A percentile compares a stretch with the other conserved stretches of the same genome.
Evolutionary conservation across 2,329 filamentous ascomycete genomes (phyloP).

Genomic region (Alternaria brassicicola): DNA sequence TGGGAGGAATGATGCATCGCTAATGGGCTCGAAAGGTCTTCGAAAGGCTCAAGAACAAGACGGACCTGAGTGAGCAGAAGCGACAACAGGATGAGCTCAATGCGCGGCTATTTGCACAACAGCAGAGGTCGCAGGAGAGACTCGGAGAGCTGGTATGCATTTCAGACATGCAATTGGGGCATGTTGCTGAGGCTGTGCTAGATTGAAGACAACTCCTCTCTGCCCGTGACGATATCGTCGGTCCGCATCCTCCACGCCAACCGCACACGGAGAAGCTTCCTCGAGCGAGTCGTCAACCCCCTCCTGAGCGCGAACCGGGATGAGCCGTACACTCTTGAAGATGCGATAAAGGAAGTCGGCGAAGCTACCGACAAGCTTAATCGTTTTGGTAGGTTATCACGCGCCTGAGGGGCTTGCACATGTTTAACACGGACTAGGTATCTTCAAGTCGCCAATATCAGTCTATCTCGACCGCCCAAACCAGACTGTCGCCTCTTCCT

Average conservation of each 20-base stretch:
- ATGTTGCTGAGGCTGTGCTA: constrained; percentile 43
- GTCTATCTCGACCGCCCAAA: constrained; percentile 81
- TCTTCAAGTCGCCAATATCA: constrained; percentile 82
- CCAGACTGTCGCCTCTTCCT: constrained; percentile 69
- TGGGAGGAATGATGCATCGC: neutral
- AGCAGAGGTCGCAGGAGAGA: constrained; percentile 67
- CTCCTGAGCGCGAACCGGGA: constrained; percentile 72
- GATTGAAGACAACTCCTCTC: constrained; percentile 81
- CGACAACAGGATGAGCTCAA: constrained; percentile 66
- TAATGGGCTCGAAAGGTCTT: constrained; percentile 58
- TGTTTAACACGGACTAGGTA: constrained; percentile 62
- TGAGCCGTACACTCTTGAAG: constrained; percentile 75
- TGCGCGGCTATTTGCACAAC: constrained; percentile 63
- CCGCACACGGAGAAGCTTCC: constrained; percentile 82
- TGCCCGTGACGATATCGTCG: constrained; percentile 86
- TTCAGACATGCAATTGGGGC: constrained; percentile 4
- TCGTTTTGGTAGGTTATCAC: constrained; percentile 69
- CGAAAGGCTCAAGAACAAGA: constrained; percentile 63
- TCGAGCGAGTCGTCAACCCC: constrained; percentile 80
- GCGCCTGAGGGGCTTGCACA: neutral
- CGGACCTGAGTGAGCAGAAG: constrained; percentile 64
- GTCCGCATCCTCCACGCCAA: constrained; percentile 82
- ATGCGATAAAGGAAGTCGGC: constrained; percentile 73
- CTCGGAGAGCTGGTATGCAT: constrained; percentile 67
- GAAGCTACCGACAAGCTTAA: constrained; percentile 75